Percentiles rank a stretch among this genome's conserved stretches.
Evolutionary conservation across 495 filamentous ascomycete species (phyloP).

Genomic region (Penicillium ochrochloron): DNA sequence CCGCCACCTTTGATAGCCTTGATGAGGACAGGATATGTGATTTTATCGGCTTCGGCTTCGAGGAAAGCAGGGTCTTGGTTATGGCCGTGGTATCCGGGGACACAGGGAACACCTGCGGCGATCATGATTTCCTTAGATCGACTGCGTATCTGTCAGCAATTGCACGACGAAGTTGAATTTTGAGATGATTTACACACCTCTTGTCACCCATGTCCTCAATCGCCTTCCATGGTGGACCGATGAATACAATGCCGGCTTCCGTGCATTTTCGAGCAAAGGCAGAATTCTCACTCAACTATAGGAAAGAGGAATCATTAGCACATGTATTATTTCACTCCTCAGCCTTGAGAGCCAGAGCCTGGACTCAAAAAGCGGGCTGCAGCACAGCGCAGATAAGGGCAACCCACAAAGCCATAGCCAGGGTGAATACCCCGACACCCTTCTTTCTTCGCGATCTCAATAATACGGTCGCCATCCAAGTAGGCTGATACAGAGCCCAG

Average conservation of each 20-base stretch:
- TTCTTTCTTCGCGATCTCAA: constrained; percentile 79
- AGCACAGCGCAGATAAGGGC: not conserved
- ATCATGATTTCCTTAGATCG: constrained; percentile 95
- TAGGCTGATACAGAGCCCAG: constrained; percentile 82
- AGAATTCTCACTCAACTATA: constrained; percentile 82
- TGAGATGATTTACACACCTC: constrained; percentile 52
- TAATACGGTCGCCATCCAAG: constrained; percentile 90
- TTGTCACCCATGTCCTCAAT: constrained; percentile 99
- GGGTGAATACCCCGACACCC: constrained; percentile 92
- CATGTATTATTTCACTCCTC: not conserved
- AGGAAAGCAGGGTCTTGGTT: constrained; percentile 80
- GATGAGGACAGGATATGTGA: constrained; percentile 90
- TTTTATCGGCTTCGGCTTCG: constrained; percentile 72
- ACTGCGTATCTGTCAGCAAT: constrained; percentile 39
- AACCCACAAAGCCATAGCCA: constrained; percentile 89
- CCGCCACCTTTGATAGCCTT: constrained; percentile 98
- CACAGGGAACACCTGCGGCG: constrained; percentile 88
- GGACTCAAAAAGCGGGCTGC: not conserved
- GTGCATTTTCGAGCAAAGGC: constrained; percentile 86
- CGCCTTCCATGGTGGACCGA: constrained; percentile 87
- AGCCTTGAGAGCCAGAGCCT: not conserved
- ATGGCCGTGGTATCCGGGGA: constrained; percentile 90
- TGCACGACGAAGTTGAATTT: not conserved
- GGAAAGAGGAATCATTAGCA: not conserved
- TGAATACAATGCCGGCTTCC: constrained; percentile 91